Percentiles rank a stretch among this genome's conserved stretches.
These are phyloP conservation scores for Colletotrichum coccodes DNA, from an alignment of 2,329 filamentous ascomycete genomes.

Conservation along the genomic window DNA sequence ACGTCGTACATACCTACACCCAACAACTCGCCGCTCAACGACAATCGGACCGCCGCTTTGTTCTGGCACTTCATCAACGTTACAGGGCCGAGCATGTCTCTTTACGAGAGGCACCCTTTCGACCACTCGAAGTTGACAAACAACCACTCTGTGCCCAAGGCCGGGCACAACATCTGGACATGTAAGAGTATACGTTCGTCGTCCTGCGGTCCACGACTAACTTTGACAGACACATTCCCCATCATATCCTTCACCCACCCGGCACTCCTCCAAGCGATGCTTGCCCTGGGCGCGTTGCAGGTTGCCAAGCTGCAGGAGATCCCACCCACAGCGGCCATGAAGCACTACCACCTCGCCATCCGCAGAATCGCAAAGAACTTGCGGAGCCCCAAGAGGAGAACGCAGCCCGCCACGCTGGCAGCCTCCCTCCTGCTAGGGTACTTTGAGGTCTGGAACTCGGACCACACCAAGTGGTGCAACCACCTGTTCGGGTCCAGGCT, in stretches of 20 bases:
- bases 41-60: constrained; percentile 81
- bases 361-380: constrained; percentile 83
- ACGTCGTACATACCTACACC: constrained; percentile 74
- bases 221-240: constrained; percentile 75
- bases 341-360: constrained; percentile 90
- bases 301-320: constrained; percentile 83
- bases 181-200: constrained; percentile 60
- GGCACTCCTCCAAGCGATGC: constrained; percentile 89
- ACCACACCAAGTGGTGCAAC: constrained; percentile 95
- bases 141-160: constrained; percentile 68
- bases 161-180: constrained; percentile 74
- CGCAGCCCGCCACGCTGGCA: constrained; percentile 84
- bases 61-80: constrained; percentile 94
- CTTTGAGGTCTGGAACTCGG: constrained; percentile 94
- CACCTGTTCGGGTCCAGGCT: constrained; percentile 88
- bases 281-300: constrained; percentile 87
- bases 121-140: constrained; percentile 76
- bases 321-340: constrained; percentile 82
- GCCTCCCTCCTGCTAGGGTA: constrained; percentile 88
- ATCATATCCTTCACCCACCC: constrained; percentile 85
- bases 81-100: constrained; percentile 85
- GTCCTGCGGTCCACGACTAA: constrained; percentile 26
- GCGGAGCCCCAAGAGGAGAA: constrained; percentile 72
- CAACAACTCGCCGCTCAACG: constrained; percentile 78
- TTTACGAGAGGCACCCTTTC: constrained; percentile 85